phyloP scores from a whole-genome alignment of 2,329 filamentous ascomycete genomes.

The Catunica adiposa region DNA sequence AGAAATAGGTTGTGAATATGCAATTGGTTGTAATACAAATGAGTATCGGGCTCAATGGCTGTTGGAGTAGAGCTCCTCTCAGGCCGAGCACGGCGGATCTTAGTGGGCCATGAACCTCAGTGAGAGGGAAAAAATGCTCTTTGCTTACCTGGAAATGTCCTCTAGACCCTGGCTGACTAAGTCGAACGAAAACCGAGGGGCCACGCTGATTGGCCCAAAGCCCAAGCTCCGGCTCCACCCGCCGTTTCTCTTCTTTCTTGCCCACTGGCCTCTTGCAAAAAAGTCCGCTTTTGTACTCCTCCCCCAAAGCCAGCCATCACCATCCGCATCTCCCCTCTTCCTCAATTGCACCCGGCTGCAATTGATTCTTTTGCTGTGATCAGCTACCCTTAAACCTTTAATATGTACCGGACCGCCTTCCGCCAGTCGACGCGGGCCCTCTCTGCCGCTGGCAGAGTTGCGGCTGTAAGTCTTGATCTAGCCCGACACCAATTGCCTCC shows the following conservation, averaged over 20 bases:
- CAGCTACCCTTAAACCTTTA: conserved; percentile 20
- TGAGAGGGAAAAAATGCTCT: conserved; percentile 12
- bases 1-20: neutral
- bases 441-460: conserved; percentile 80
- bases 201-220: conserved; percentile 12
- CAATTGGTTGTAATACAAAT: neutral
- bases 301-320: conserved; percentile 15
- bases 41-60: neutral
- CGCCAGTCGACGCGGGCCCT: conserved; percentile 91
- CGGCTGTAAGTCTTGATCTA: conserved; percentile 64
- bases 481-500: neutral
- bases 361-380: conserved; percentile 37
- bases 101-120: conserved; percentile 8
- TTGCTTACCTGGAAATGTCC: conserved; percentile 1
- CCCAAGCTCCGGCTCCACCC: conserved; percentile 14
- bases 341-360: conserved; percentile 44
- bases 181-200: conserved; percentile 12
- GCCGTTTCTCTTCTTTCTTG: conserved; percentile 15
- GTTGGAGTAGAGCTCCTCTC: conserved; percentile 1
- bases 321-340: conserved; percentile 23
- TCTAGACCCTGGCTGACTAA: conserved; percentile 9
- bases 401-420: conserved; percentile 97
- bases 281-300: conserved; percentile 16
- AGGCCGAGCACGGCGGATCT: conserved; percentile 10
- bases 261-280: conserved; percentile 15